phyloP scores from a whole-genome alignment of 2,329 filamentous ascomycete species.

The Colletotrichum filicis region DNA sequence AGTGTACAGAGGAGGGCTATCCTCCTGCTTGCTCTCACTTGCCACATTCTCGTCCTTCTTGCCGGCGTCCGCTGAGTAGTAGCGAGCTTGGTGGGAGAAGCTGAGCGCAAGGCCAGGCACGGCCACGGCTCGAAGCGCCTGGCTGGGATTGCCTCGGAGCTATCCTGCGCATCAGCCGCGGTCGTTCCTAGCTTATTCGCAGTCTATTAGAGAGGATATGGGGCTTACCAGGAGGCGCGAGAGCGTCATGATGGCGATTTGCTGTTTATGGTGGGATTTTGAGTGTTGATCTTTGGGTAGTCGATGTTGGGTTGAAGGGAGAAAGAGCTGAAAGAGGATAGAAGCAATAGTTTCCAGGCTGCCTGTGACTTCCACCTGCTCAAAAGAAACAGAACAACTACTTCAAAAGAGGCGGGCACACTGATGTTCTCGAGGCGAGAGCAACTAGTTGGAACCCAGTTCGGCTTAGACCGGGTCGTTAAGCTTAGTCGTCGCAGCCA shows the following conservation, averaged over 20 bases:
- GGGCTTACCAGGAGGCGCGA: conserved; percentile 22
- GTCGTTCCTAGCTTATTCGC: background rate
- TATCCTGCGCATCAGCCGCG: background rate
- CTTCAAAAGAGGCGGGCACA: background rate
- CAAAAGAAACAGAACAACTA: background rate
- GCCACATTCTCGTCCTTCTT: conserved; percentile 14
- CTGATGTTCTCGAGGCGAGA: background rate
- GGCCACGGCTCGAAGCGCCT: conserved; percentile 3
- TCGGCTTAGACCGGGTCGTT: background rate
- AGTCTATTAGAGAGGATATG: background rate
- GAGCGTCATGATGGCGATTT: conserved; percentile 8
- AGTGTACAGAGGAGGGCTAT: conserved; percentile 15
- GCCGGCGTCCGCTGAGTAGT: conserved; percentile 10
- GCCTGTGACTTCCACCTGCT: background rate
- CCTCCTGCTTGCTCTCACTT: background rate
- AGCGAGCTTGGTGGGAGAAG: background rate
- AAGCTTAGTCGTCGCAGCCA: conserved; percentile 15
- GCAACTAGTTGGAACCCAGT: background rate
- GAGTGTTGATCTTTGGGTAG: background rate
- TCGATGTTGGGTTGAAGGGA: background rate
- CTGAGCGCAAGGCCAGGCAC: background rate
- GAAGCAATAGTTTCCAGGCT: background rate
- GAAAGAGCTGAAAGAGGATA: background rate
- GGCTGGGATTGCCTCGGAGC: background rate
- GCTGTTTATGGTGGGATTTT: background rate